Base-by-base conservation (phyloP, 495 filamentous ascomycete species). In the Extremus antarcticus region DNA sequence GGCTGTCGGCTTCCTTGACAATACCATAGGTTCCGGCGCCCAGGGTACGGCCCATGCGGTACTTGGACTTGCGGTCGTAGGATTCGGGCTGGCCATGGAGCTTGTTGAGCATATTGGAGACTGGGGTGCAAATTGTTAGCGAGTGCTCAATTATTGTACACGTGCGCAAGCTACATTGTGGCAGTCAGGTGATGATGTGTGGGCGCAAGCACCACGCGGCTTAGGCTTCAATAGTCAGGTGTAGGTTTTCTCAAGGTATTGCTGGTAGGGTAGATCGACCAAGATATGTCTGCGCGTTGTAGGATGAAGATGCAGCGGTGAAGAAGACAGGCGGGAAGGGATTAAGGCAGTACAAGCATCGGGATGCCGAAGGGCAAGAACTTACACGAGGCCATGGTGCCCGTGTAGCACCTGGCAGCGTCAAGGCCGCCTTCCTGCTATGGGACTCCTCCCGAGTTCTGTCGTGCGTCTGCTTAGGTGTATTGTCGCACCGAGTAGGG, bases 21-120 rank as follows among this genome's bases (percentile, higher is more conserved):
- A 99, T 96, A 60, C 92, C 92, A 74, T 99, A 99, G 62, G 92
- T 99, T 53, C 92, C 92, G 47, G 92, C 92, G 65, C 92, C 92
- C 40, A 99, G 77, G 21, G 94, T 97, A 64, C 85, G 81, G 54
- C 94, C 91, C 68, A 99, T 94, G 52, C 77, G 82, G 68, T 99
- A 99, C 67, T 83, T 82, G 50, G 86, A 75, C 88, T 99, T 99
- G 71, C 89, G 95, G 71, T 97, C 92, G 73, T 99, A 99, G 74
- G 86, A 95, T 65, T 94, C 87, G 51, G 92, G 92, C 76, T 99
- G 92, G 65, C 91, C 91, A 58, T 90, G 88, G 62, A 99, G 85
- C 80, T 94, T 94, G 74, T 91, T 96, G 63, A 99, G 78, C 87
- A 97, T 95, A 63, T 77, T 85, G 51, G 87, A 74, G 69, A 96